Evolutionary conservation across 768 basidiomycete species (phyloP), one percentile per base, ranked within the genome.

Genomic region (Russula griseocarnosa): DNA sequence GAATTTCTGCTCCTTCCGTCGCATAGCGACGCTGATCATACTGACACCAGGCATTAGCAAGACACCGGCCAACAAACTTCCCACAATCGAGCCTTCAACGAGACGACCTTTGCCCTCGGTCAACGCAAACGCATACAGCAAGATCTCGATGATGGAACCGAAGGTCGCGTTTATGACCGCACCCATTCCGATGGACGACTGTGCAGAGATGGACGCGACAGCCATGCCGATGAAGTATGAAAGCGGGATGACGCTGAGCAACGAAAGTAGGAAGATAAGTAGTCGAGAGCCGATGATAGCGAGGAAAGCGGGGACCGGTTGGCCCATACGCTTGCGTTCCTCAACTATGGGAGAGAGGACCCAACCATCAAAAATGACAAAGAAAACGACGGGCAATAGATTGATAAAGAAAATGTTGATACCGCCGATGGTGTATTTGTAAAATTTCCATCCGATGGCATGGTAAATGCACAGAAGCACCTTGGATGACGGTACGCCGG

Each of bases 151-250:
- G 73, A 98, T 86, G n/a, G 92, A 94, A 74, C 97, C 97, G 70
- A 99, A 99, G 1, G 94, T 94, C 2, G 97, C 97, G 73, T 99
- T 99, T 80, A 99, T 98, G 70, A 98, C 96, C 2, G 97, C 97
- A 67, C 97, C 97, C 94, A 98, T 97, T 7, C 97, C 97, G 66
- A 99, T 99, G 1, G 91, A 94, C 0, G 93, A 95, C 72, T 98
- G 97, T 0, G 97, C 97, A n/a, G 90, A 93, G 71, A 99, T 98
- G 50, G 92, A 94, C 3, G 97, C 97, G 65, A 99, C 97, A 9
- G 97, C 97, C 97, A 98, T 98, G 20, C 97, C 97, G 71, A 99
- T 98, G 78, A 99, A 99, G 79, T 99, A 99, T 9, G 92, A 94
- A 22, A 99, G 81, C 0, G 97, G 97, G 68, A 99, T 98, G 71